These are phyloP conservation scores for Eimeria mitis DNA, from an alignment of 169 alveolate genomes.

Conservation along the genomic window DNA sequence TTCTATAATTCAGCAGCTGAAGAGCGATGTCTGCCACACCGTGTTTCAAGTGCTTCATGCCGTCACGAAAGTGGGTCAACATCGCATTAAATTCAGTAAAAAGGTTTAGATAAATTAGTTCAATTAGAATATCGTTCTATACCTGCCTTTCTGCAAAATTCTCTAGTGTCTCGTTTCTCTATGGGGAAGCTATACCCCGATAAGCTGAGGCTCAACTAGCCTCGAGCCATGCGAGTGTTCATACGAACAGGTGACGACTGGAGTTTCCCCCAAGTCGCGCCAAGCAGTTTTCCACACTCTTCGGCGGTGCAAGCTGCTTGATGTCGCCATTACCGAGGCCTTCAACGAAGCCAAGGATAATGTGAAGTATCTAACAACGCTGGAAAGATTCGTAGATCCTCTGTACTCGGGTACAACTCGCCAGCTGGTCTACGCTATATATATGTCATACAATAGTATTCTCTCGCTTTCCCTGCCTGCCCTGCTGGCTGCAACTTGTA, in stretches of 20 bases:
- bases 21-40: constrained; percentile 91
- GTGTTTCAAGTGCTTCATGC: constrained; percentile 89
- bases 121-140: too few relatives aligned
- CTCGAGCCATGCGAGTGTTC: background rate
- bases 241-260: constrained; percentile 2
- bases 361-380: constrained; percentile 97
- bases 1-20: constrained; percentile 93
- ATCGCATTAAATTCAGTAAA: background rate
- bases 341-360: constrained; percentile 98
- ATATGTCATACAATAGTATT: background rate
- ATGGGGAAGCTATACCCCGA: background rate
- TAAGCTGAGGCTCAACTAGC: background rate
- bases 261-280: constrained; percentile 75
- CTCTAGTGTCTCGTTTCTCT: background rate
- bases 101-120: too few relatives aligned
- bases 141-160: background rate
- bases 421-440: background rate
- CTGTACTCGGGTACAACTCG: constrained; percentile 91
- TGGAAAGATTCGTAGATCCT: constrained; percentile 98
- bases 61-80: constrained; percentile 71
- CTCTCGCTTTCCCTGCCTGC: background rate
- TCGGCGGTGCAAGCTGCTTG: constrained; percentile 95
- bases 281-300: constrained; percentile 79
- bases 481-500: background rate
- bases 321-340: constrained; percentile 96